Base-by-base conservation (phyloP, 352 stramenopile genomes). In the Lagenidium giganteum region DNA sequence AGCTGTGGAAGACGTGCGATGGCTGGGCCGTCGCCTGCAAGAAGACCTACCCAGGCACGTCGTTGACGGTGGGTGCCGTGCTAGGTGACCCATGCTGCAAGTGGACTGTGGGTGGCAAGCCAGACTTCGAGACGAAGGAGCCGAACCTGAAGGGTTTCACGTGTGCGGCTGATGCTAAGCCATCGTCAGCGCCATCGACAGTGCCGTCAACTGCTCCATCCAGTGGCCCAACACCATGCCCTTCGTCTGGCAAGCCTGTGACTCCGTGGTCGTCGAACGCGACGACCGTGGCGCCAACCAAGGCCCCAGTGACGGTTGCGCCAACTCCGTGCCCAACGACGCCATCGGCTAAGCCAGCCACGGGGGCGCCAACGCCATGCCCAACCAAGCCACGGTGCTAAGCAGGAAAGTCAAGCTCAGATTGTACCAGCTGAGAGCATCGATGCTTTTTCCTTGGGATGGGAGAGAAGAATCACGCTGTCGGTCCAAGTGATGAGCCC, bases 1-100 rank as follows among this genome's bases (percentile, higher is more conserved):
- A 29, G 9, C 14, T 48, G 21, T 54, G 33, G 23, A 46, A 46
- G 24, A 46, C 35, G 22, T n/a, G n/a, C n/a, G n/a, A n/a, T n/a
- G n/a, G n/a, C n/a, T 54, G 46, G 46, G 29, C 35, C 28, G 29
- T 21, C 18, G 28, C 46, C 21, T 54, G 46, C 46, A 54, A 54
- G 46, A 23, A 54, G 30, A 45, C 23, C 27, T 54, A 13, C n/a
- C 36, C 36, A 16, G 35, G 36, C n/a, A n/a, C 21, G 7, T 22
- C 14, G 12, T 16, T 42, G 22, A 42, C 46, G 20, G 27, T 39
- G 21, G 46, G 46, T 17, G 44, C 33, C 14, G 44, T 42, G 25
- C 44, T 51, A 18, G 44, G 44, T 18, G 44, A 51, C 35, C 44
- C 44, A 26, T 51, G 44, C 44, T 51, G 44, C 44, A 51, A 36